Evolutionary conservation across 1,284 basidiomycete genomes (phyloP).

Genomic region (Lignosus rhinocerotis): DNA sequence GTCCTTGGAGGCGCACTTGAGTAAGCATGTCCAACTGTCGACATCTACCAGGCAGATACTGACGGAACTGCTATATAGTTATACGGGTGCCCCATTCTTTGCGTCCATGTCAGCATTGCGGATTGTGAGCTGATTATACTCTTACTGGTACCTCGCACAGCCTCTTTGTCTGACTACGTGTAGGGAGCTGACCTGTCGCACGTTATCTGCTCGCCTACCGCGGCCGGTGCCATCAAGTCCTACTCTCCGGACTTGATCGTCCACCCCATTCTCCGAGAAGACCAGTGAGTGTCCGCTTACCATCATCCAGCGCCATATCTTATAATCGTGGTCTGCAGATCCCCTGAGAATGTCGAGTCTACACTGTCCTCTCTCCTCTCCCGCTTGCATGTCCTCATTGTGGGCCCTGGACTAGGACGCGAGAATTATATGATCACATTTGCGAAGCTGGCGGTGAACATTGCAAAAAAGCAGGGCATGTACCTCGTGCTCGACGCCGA

Average conservation of each 20-base stretch:
- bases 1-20: conserved; percentile 93
- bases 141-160: conserved; percentile 4
- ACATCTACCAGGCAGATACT: background rate
- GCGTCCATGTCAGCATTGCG: conserved; percentile 86
- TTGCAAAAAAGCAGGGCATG: conserved; percentile 58
- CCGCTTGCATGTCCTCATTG: conserved; percentile 88
- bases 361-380: conserved; percentile 74
- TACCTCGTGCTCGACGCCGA: conserved; percentile 95
- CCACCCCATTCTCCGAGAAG: conserved; percentile 81
- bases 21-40: conserved; percentile 42
- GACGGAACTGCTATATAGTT: conserved; percentile 40
- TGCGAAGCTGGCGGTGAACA: conserved; percentile 56
- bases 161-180: too few relatives aligned
- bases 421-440: conserved; percentile 88
- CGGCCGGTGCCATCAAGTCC: conserved; percentile 90
- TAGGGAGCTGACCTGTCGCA: conserved; percentile 94
- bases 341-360: conserved; percentile 48
- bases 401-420: conserved; percentile 92
- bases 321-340: conserved; percentile 31
- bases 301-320: background rate
- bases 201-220: conserved; percentile 93
- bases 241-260: conserved; percentile 97
- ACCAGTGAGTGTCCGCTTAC: conserved; percentile 35
- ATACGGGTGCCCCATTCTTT: conserved; percentile 96
- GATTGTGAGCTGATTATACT: conserved; percentile 54